phyloP scores from a whole-genome alignment of 176 grass and related monocot genomes.

The Pharus latifolius region DNA sequence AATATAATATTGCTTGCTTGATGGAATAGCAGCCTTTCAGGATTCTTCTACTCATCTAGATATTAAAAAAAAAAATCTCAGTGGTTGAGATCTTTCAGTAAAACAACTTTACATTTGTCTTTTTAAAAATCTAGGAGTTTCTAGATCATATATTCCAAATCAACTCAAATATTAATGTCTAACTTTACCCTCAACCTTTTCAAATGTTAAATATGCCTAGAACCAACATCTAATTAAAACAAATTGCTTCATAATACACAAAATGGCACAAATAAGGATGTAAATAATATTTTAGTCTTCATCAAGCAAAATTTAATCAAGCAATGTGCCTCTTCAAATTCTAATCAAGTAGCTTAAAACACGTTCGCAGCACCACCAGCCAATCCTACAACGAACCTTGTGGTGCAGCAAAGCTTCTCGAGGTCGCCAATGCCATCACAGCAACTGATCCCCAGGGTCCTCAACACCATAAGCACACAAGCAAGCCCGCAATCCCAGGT shows the following conservation, averaged over 20 bases:
- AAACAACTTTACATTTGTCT: too few species aligned
- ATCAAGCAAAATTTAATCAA: too few species aligned
- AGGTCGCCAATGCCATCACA: conserved; percentile 61
- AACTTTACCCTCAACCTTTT: neutral
- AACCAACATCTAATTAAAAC: neutral
- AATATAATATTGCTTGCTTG: neutral
- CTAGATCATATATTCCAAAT: neutral
- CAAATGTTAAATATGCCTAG: neutral
- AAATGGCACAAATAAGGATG: too few species aligned
- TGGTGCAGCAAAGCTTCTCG: conserved; percentile 78
- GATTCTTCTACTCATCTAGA: neutral
- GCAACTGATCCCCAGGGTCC: conserved; percentile 59
- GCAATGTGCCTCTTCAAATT: too few species aligned
- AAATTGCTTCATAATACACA: neutral
- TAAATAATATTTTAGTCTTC: too few species aligned
- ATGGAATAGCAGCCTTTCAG: neutral
- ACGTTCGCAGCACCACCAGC: too few species aligned
- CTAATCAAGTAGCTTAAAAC: too few species aligned
- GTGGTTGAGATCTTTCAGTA: neutral
- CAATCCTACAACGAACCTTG: conserved; percentile 30
- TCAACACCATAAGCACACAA: conserved; percentile 90
- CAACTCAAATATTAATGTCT: neutral
- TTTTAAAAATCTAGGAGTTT: too few species aligned
- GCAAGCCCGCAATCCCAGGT: conserved; percentile 97
- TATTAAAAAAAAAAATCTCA: neutral